These are phyloP conservation scores for Nannochloris sp. DNA, from an alignment of 139 green algal species.

Conservation along the genomic window DNA sequence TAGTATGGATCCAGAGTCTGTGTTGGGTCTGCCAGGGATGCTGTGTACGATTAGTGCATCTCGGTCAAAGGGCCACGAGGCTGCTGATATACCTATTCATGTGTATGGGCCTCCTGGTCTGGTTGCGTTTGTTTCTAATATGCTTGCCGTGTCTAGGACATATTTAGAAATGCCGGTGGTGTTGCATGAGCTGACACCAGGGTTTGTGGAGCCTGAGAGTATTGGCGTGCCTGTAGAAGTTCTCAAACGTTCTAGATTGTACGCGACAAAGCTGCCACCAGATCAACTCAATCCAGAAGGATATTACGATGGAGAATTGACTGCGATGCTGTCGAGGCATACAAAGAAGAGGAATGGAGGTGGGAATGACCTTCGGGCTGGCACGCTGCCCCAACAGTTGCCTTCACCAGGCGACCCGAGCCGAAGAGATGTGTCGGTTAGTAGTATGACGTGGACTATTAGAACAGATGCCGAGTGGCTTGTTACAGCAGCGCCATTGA, in stretches of 20 bases:
- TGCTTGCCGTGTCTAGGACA: conserved; percentile 58
- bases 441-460: conserved; percentile 36
- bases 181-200: conserved; percentile 55
- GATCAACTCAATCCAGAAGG: conserved; percentile 69
- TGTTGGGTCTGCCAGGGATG: conserved; percentile 51
- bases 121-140: conserved; percentile 46
- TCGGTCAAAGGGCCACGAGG: conserved; percentile 46
- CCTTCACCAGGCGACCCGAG: conserved; percentile 26
- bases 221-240: conserved; percentile 11
- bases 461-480: conserved; percentile 21
- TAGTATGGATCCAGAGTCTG: conserved; percentile 36
- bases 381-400: conserved; percentile 30
- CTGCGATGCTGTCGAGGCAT: conserved; percentile 21
- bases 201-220: not conserved
- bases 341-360: conserved; percentile 21
- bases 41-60: conserved; percentile 58
- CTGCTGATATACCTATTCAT: conserved; percentile 67
- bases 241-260: conserved; percentile 16
- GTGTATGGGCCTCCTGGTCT: conserved; percentile 68
- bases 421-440: not conserved
- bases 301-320: conserved; percentile 33
- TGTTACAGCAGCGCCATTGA: conserved; percentile 20
- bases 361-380: conserved; percentile 36
- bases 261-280: conserved; percentile 38
- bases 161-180: conserved; percentile 64